Base-by-base conservation (phyloP, 306 rosid species). In the Abrus precatorius region DNA sequence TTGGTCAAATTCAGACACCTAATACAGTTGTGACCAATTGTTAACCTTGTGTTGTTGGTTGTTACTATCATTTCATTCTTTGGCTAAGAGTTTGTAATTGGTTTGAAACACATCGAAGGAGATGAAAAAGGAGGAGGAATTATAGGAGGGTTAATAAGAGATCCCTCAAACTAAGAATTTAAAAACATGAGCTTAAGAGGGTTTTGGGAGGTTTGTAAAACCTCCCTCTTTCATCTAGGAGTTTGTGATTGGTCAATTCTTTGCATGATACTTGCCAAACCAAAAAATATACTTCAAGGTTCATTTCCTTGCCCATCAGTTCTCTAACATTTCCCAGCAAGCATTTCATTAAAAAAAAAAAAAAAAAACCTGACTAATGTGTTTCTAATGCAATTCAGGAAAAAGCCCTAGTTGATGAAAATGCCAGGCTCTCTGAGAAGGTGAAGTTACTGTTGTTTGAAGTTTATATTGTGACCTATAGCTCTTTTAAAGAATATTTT, bases 361-460 rank as follows among this genome's bases (percentile, higher is more conserved):
- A n/a, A 43, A 59, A 20, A 36, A 52, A 20, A 64, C 65, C 55
- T 77, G 60, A 38, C 63, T 67, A 50, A 33, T 5, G 6, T 47
- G n/a, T 72, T 72, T 10, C 38, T 47, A 10, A 32, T 43, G 5
- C 41, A 43, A 52, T 82, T 84, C 92, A 94, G 98, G 98, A 78
- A 59, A 90, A 68, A 77, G 36, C 38, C 59, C 91, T 95, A 50
- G 34, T 40, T 30, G 88, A 83, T 60, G 98, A 95, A 85, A 92
- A 90, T 83, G 62, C 72, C 76, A 85, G 48, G 77, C 92, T 92
- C 9, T 10, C 36, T 69, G 89, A 85, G 81, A 87, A 95, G 97
- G 95, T 92, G 65, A 78, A 20, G 56, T 20, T 45, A 69, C 41
- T 56, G 32, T 38, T 66, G 49, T 81, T n/a, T 38, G 41, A 43